A percentile compares a stretch with the other conserved stretches of the same genome.
These are phyloP conservation scores for Blastocystis sp. DNA, from an alignment of 352 stramenopile species.

Conservation along the genomic window DNA sequence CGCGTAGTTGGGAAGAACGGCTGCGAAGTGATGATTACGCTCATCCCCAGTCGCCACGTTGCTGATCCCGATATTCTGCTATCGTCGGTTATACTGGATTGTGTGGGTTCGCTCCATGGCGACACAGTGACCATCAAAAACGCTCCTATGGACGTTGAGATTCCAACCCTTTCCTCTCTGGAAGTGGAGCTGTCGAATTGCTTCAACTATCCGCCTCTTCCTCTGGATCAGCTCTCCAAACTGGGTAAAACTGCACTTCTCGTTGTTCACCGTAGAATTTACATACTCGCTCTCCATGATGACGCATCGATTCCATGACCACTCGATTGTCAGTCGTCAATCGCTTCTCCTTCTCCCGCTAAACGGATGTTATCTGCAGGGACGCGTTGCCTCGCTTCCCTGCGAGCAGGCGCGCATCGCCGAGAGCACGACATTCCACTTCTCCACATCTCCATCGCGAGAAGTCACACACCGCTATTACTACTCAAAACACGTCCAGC, in stretches of 20 bases:
- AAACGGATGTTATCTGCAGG: neutral
- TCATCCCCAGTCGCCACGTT: neutral
- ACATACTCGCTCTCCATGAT: neutral
- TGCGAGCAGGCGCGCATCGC: neutral
- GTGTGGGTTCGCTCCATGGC: neutral
- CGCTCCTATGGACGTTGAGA: neutral
- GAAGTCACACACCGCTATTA: neutral
- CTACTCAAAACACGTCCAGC: neutral
- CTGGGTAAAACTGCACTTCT: neutral
- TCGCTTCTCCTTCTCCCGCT: conserved; percentile 30
- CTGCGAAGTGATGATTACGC: neutral
- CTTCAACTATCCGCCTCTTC: neutral
- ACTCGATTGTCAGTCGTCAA: neutral
- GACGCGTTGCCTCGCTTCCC: neutral
- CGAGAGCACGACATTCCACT: neutral
- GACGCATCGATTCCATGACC: neutral
- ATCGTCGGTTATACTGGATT: neutral
- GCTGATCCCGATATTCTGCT: neutral
- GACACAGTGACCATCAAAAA: neutral
- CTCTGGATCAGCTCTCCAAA: neutral
- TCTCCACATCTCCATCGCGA: neutral
- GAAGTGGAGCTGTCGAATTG: conserved; percentile 3
- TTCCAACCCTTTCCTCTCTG: neutral
- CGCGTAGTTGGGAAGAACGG: conserved; percentile 4
- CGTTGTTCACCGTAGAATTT: neutral